Base-by-base conservation (phyloP, 2,329 filamentous ascomycete species). In the Sclerotinia trifoliorum region DNA sequence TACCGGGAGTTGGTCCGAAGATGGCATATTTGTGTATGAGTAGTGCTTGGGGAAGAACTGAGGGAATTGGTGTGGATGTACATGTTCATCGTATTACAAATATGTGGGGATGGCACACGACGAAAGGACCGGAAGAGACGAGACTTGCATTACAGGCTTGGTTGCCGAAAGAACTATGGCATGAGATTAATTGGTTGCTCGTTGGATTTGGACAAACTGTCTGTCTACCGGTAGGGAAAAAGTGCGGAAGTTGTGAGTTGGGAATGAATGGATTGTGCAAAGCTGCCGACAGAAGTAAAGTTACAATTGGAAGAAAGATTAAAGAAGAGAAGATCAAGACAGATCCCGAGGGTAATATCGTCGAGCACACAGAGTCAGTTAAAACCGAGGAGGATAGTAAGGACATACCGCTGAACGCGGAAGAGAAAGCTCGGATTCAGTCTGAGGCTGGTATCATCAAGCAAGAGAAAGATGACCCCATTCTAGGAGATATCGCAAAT, bases 231-330 rank as follows among this genome's bases (percentile, higher is more conserved):
- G 84, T 91, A 1, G 88, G 88, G 0, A 67, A 74, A 17, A 87
- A 85, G 73, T 99, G 95, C 80, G 93, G 92, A 24, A 90, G 95
- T 61, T 99, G 95, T 80, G 90, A 91, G 71, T 80, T 98, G 61
- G 92, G 92, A 0, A 81, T 90, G 26, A 83, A 83, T 44, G 92
- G 92, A 4, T 79, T 98, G 69, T 99, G 95, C 80, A 88, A 84
- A 77, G 86, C 86, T 15, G 90, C 91, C 39, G 86, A 93, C 70
- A 81, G 83, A 76, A 86, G 84, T 64, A 88, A 90, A 80, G 85
- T 89, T 6, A 77, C 79, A 10, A 83, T 85, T 69, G 86, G 85
- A 32, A 83, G 83, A 71, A 88, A 82, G 78, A 78, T 81, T 68
- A 83, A 83, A 77, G 80, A 79, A 67, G 78, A 75, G 66, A 74